Percentiles rank a stretch among this genome's conserved stretches.
phyloP scores from a whole-genome alignment of 345 rosid species.

The Eucalyptus viminalis region DNA sequence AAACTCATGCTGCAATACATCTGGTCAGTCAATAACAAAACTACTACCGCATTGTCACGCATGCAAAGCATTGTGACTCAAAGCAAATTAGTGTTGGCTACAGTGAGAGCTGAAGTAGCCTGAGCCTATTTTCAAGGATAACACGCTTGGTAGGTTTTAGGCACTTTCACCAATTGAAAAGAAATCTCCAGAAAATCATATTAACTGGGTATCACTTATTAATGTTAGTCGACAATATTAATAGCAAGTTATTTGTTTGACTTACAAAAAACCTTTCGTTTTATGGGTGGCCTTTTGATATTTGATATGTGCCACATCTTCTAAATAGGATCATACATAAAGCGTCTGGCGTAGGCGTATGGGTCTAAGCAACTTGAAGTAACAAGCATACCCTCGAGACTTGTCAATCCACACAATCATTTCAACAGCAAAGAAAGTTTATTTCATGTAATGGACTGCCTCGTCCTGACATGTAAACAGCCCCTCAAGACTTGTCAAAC shows the following conservation, averaged over 20 bases:
- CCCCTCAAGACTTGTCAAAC: neutral
- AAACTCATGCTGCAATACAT: too few species aligned
- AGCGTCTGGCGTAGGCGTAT: rapidly evolving
- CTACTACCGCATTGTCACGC: rapidly evolving
- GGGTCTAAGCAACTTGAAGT: neutral
- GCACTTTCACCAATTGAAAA: neutral
- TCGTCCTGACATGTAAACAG: too few species aligned
- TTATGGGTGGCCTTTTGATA: neutral
- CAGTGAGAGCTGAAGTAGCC: neutral
- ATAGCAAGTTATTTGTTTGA: neutral
- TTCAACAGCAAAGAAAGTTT: neutral
- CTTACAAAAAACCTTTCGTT: neutral
- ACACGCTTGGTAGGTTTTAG: neutral
- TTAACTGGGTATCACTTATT: neutral
- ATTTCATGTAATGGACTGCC: too few species aligned
- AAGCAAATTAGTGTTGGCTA: neutral
- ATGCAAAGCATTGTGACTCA: neutral
- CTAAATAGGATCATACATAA: neutral
- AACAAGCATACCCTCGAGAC: neutral
- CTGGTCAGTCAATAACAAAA: neutral
- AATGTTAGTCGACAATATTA: neutral
- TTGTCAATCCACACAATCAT: neutral
- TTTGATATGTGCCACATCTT: neutral
- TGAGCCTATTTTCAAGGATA: neutral
- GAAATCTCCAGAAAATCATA: neutral